phyloP scores from a whole-genome alignment of 2,329 filamentous ascomycete genomes.

The Rutstroemia sp. region DNA sequence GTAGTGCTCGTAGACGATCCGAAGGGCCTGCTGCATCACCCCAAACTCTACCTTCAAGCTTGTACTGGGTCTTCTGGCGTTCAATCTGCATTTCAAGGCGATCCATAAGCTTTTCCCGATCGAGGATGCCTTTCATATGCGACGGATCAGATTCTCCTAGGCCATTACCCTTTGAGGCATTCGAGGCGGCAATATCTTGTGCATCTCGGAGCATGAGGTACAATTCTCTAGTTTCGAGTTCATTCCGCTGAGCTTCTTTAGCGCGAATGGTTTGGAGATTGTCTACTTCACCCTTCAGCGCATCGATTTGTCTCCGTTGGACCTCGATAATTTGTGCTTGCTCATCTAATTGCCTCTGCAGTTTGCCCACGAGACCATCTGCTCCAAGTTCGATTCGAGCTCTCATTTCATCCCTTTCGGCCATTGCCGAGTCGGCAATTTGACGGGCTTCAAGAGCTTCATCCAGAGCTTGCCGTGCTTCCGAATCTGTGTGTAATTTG shows the following conservation, averaged over 20 bases:
- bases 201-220: slow-evolving; percentile 98
- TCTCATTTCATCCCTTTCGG: slow-evolving; percentile 92
- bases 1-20: slow-evolving; percentile 81
- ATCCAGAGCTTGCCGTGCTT: slow-evolving; percentile 85
- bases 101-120: slow-evolving; percentile 87
- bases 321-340: slow-evolving; percentile 86
- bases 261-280: slow-evolving; percentile 78
- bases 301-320: slow-evolving; percentile 76
- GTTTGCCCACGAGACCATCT: slow-evolving; percentile 84
- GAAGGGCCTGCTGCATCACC: slow-evolving; percentile 76
- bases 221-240: slow-evolving; percentile 89
- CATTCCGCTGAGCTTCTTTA: slow-evolving; percentile 88
- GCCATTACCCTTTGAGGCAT: slow-evolving; percentile 52
- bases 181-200: slow-evolving; percentile 88
- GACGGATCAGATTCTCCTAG: slow-evolving; percentile 59
- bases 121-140: slow-evolving; percentile 85
- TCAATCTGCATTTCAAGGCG: slow-evolving; percentile 92
- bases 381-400: slow-evolving; percentile 84
- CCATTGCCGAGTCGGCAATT: slow-evolving; percentile 90
- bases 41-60: slow-evolving; percentile 90
- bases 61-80: slow-evolving; percentile 94
- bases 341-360: slow-evolving; percentile 91
- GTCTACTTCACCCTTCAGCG: slow-evolving; percentile 81
- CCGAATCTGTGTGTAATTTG: slow-evolving; percentile 92
- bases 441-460: slow-evolving; percentile 85